Conservation (phyloP, 495 filamentous ascomycete species). For the Lentithecium fluviatile region DNA sequence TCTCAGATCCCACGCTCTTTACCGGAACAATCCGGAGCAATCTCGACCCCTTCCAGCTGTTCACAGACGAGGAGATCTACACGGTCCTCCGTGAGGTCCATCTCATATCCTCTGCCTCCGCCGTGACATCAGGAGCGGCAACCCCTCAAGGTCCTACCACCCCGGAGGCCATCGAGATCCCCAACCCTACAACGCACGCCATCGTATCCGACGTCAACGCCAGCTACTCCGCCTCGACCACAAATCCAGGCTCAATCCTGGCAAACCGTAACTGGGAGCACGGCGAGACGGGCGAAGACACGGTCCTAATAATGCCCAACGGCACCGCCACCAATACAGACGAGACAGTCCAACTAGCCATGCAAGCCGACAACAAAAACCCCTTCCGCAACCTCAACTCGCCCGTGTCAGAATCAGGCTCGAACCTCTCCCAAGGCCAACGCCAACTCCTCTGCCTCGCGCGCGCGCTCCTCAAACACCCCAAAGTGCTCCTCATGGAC, state of each 20-base stretch:
- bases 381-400: slow-evolving; percentile 86
- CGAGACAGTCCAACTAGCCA: slow-evolving; percentile 39
- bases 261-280: slow-evolving; percentile 12
- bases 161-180: slow-evolving; percentile 20
- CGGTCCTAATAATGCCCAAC: slow-evolving; percentile 39
- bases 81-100: slow-evolving; percentile 85
- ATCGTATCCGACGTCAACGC: slow-evolving; percentile 27
- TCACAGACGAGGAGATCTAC: slow-evolving; percentile 91
- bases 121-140: slow-evolving; percentile 43
- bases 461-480: slow-evolving; percentile 85
- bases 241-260: slow-evolving; percentile 28
- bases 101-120: slow-evolving; percentile 66
- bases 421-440: slow-evolving; percentile 96
- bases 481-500: slow-evolving; percentile 95
- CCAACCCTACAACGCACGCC: slow-evolving; percentile 14
- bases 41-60: slow-evolving; percentile 88
- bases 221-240: slow-evolving; percentile 21
- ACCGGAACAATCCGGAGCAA: slow-evolving; percentile 94
- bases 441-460: slow-evolving; percentile 94
- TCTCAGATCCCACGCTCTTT: slow-evolving; percentile 84
- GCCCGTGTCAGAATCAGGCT: slow-evolving; percentile 84
- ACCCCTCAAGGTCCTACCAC: slow-evolving; percentile 24
- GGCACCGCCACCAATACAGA: slow-evolving; percentile 41
- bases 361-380: slow-evolving; percentile 73
- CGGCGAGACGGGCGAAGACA: slow-evolving; percentile 12